Conservation (phyloP, 73 alveolate species). For the Paramecium bursaria region DNA sequence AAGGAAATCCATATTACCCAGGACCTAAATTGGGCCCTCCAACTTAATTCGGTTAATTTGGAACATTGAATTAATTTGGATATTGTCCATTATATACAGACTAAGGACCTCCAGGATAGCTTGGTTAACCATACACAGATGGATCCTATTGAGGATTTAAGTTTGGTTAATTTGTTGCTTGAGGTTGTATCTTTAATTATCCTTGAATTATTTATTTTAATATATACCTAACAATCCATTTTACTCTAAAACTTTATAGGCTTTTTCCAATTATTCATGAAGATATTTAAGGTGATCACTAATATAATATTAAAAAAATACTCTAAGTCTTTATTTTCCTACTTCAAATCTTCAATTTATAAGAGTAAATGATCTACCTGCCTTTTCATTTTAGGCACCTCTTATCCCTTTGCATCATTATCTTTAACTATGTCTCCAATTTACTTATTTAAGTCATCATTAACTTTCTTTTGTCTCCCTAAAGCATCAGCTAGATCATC, state of each 20-base stretch:
- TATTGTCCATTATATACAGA: slow-evolving; percentile 3
- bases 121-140: slow-evolving; percentile 14
- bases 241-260: slow-evolving; percentile 7
- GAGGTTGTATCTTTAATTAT: background rate
- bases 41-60: too few relatives aligned
- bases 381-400: slow-evolving; percentile 44
- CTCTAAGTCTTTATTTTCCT: slow-evolving; percentile 32
- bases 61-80: too few relatives aligned
- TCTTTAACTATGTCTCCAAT: background rate
- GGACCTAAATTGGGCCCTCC: slow-evolving; percentile 40
- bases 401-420: slow-evolving; percentile 43
- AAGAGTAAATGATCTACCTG: slow-evolving; percentile 5
- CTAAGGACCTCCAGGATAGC: background rate
- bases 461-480: slow-evolving; percentile 17
- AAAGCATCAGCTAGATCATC: slow-evolving; percentile 27
- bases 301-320: background rate
- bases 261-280: slow-evolving; percentile 40
- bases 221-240: slow-evolving; percentile 8
- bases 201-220: background rate
- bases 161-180: background rate
- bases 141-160: background rate
- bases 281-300: slow-evolving; percentile 19
- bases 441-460: slow-evolving; percentile 31
- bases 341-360: slow-evolving; percentile 38
- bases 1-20: too few relatives aligned